These are phyloP conservation scores for Ophiosphaerella korrae DNA, from an alignment of 2,329 filamentous ascomycete species.

Conservation along the genomic window DNA sequence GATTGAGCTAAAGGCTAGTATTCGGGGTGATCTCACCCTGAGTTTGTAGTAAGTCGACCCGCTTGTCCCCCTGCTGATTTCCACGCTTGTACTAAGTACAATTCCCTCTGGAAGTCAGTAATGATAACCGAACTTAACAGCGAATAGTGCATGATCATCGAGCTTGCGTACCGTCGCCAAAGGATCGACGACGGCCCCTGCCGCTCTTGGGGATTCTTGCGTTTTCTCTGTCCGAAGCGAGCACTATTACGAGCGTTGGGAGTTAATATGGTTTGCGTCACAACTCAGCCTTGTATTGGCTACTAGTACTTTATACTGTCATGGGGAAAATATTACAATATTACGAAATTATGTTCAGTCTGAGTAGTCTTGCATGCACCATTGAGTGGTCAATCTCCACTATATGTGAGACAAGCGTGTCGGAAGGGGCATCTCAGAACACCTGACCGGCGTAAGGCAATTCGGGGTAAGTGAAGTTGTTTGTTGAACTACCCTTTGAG, in stretches of 20 bases:
- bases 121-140: conserved; percentile 29
- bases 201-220: neutral
- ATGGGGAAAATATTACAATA: conserved; percentile 1
- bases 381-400: no score
- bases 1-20: conserved; percentile 83
- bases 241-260: conserved; percentile 10
- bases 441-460: no score
- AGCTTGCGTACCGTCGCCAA: conserved; percentile 7
- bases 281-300: conserved; percentile 2
- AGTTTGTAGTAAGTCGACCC: conserved; percentile 70
- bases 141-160: conserved; percentile 26
- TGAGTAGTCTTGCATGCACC: neutral
- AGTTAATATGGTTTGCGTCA: conserved; percentile 3
- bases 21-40: conserved; percentile 81
- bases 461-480: no score
- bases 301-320: neutral
- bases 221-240: conserved; percentile 1
- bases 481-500: no score
- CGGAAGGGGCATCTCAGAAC: no score
- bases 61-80: conserved; percentile 13
- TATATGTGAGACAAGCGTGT: no score
- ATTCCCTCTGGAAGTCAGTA: conserved; percentile 5
- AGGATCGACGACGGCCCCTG: conserved; percentile 3
- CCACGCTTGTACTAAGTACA: conserved; percentile 3
- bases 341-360: neutral